Conservation (phyloP, 1,139 yeast species). For the Suhomyces guaymorum region DNA sequence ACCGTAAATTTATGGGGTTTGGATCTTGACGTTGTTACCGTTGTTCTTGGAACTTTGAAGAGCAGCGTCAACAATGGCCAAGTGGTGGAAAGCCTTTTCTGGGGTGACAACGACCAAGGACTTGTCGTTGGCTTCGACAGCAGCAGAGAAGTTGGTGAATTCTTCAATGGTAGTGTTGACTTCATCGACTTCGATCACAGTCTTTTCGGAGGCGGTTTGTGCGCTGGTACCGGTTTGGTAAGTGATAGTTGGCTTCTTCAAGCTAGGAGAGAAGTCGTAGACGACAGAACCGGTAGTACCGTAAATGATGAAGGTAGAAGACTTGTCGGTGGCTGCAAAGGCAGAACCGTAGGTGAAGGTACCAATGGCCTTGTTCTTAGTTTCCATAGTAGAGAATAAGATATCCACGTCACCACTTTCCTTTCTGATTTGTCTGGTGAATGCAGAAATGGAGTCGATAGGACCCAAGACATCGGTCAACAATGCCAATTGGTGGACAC, state of each 20-base stretch:
- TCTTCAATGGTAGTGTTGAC: conserved; percentile 56
- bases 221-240: conserved; percentile 46
- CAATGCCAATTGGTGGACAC: conserved; percentile 90
- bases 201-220: conserved; percentile 43
- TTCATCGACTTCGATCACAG: conserved; percentile 59
- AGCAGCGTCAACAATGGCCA: conserved; percentile 85
- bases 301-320: conserved; percentile 63
- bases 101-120: conserved; percentile 60
- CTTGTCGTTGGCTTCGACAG: conserved; percentile 66
- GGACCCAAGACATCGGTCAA: conserved; percentile 81
- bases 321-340: conserved; percentile 81
- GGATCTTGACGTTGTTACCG: conserved; percentile 61
- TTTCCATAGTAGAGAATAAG: conserved; percentile 64
- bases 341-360: conserved; percentile 88
- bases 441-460: conserved; percentile 67
- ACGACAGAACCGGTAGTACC: conserved; percentile 77
- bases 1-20: conserved; percentile 16
- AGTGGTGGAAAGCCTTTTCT: conserved; percentile 81
- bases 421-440: conserved; percentile 71
- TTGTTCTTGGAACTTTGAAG: conserved; percentile 63
- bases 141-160: conserved; percentile 71
- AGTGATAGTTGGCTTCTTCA: conserved; percentile 46
- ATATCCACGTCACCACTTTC: conserved; percentile 81
- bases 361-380: conserved; percentile 72
- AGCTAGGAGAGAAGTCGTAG: conserved; percentile 61